Evolutionary conservation across 163 green algal species (phyloP), one percentile per base, ranked within the genome.

Genomic region (Scenedesmus sp.): DNA sequence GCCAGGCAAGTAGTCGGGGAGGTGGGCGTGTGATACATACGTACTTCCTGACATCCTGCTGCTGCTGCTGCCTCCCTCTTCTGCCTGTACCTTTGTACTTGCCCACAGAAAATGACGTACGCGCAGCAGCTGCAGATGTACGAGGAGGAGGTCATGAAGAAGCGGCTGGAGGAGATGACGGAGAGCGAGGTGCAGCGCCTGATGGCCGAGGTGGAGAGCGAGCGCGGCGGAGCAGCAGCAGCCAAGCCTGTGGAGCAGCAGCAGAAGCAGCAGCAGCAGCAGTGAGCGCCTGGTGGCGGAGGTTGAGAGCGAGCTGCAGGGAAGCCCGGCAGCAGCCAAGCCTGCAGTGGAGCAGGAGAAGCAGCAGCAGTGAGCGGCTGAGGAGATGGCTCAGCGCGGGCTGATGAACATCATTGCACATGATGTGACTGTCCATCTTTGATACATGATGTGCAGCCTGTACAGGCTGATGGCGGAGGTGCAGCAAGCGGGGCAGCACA

Each of bases 81-180:
- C 34, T 46, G 34, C 34, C 0, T 46, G 34, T 46, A 46, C 91
- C 26, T 26, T 26, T 26, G 26, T 26, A 26, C 26, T 26, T 26
- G 26, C 26, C 26, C 26, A 26, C 26, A 26, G 97, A 96, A 99
- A 94, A 99, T 99, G 98, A 99, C 98, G n/a, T 99, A 99, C 90
- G 98, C 98, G 18, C 98, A 99, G 95, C 98, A 99, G 95, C 94
- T 99, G 92, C 95, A 99, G 93, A 95, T 98, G 54, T 99, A 99
- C 95, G 98, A 99, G 94, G 97, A 99, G 54, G 97, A 97, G 57
- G 98, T 99, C 34, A 99, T 99, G 97, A 82, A 94, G 46, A 99
- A 99, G 96, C 95, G 98, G 10, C 87, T 99, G 84, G 98, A 99
- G 92, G 98, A 99, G 94, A 98, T 99, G 96, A 98, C 98, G 9